Conservation (phyloP, 305 asterid species). For the Solanum hybrid region DNA sequence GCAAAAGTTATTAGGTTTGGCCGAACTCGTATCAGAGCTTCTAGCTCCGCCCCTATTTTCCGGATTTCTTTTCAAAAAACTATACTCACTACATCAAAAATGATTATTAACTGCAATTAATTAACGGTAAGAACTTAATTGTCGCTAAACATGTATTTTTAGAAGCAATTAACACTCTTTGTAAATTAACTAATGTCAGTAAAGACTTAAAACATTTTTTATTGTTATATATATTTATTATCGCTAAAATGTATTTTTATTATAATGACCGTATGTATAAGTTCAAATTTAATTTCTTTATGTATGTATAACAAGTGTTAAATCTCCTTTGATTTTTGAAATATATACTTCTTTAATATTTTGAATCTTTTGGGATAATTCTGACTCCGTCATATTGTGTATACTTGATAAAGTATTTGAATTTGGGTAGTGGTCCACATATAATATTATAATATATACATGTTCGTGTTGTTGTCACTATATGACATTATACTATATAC, state of each 20-base stretch:
- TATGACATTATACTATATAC: background rate
- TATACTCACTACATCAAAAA: background rate
- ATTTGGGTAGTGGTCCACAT: background rate
- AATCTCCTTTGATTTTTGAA: background rate
- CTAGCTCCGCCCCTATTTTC: background rate
- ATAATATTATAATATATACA: background rate
- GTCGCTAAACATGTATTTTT: too few relatives aligned
- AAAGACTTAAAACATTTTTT: too few relatives aligned
- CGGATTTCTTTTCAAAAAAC: background rate
- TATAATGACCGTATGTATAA: background rate
- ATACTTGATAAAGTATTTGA: background rate
- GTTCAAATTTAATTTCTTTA: background rate
- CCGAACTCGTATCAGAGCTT: background rate
- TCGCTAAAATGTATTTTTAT: too few relatives aligned
- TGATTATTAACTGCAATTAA: too few relatives aligned
- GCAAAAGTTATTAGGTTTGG: too few relatives aligned
- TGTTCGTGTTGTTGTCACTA: background rate
- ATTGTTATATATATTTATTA: too few relatives aligned
- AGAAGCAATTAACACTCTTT: background rate
- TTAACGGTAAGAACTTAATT: too few relatives aligned
- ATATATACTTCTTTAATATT: background rate
- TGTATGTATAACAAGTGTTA: background rate
- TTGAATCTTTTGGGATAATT: background rate
- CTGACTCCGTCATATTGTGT: background rate
- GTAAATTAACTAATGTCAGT: too few relatives aligned